phyloP scores from a whole-genome alignment of 257 asterid genomes.

The Scutellaria galericulata region DNA sequence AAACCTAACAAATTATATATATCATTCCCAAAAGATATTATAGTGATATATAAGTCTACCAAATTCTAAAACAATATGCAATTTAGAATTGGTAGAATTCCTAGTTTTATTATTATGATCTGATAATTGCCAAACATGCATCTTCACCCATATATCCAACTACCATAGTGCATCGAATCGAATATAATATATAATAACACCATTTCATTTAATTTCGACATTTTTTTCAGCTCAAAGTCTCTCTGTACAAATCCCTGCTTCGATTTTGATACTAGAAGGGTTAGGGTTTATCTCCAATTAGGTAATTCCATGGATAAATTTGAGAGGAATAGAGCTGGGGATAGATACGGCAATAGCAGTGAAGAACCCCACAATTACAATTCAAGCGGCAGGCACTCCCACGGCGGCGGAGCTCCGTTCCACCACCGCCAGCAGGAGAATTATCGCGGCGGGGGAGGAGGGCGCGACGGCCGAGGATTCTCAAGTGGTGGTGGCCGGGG shows the following conservation, averaged over 20 bases:
- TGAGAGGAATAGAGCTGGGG: constrained; percentile 56
- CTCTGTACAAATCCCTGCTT: constrained; percentile 19
- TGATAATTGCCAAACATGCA: no score
- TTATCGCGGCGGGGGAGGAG: constrained; percentile 47
- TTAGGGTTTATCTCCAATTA: constrained; percentile 39
- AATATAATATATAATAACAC: background rate
- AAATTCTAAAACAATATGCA: no score
- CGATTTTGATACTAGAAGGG: constrained; percentile 7
- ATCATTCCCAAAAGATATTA: no score
- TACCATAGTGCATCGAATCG: no score
- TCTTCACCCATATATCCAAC: background rate
- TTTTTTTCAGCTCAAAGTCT: no score
- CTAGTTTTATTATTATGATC: no score
- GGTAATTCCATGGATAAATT: constrained; percentile 52
- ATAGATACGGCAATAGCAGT: constrained; percentile 43
- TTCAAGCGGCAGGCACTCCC: constrained; percentile 43
- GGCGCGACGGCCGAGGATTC: constrained; percentile 44
- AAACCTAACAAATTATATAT: no score
- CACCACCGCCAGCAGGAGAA: constrained; percentile 41
- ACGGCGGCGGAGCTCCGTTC: constrained; percentile 44
- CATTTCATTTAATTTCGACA: background rate
- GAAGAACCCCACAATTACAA: constrained; percentile 38
- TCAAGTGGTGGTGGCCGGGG: constrained; percentile 37
- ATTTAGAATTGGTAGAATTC: no score
- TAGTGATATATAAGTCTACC: no score